Evolutionary conservation across 2,329 filamentous ascomycete genomes (phyloP).

Genomic region (Xylariaceae sp.): DNA sequence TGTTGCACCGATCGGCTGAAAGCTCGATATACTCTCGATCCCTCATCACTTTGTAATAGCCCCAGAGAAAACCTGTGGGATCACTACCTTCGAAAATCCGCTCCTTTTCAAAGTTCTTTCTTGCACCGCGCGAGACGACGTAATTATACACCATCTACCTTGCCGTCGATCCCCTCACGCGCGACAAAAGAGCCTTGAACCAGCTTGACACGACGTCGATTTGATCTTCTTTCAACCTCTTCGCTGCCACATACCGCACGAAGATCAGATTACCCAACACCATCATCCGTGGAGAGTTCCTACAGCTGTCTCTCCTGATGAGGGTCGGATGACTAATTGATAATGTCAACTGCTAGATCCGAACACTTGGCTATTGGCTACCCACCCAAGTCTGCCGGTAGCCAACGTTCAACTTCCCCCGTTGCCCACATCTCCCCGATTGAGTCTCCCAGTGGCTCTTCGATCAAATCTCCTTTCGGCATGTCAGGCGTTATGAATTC

Average conservation of each 20-base stretch:
- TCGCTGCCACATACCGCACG: conserved; percentile 28
- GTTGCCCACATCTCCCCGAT: conserved; percentile 73
- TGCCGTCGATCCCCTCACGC: conserved; percentile 29
- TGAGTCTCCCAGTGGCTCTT: conserved; percentile 68
- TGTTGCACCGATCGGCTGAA: conserved; percentile 21
- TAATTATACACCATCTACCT: conserved; percentile 32
- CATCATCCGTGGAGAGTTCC: conserved; percentile 38
- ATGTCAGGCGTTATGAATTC: conserved; percentile 67
- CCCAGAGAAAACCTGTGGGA: conserved; percentile 35
- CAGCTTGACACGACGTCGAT: conserved; percentile 35
- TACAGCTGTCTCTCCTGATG: conserved; percentile 47
- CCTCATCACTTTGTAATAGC: conserved; percentile 39
- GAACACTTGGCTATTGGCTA: conserved; percentile 88
- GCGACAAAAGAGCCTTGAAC: conserved; percentile 27
- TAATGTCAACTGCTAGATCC: conserved; percentile 90
- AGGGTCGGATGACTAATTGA: conserved; percentile 72
- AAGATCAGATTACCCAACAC: conserved; percentile 34
- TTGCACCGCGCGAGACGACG: conserved; percentile 33
- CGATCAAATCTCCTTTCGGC: conserved; percentile 75
- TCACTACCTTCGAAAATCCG: conserved; percentile 37
- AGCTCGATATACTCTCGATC: conserved; percentile 29
- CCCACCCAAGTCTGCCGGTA: conserved; percentile 69
- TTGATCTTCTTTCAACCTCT: conserved; percentile 29
- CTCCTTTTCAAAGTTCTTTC: conserved; percentile 26
- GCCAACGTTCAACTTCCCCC: conserved; percentile 79